A percentile compares a stretch with the other conserved stretches of the same genome.
phyloP scores from a whole-genome alignment of 148 eudicot genomes.

The Simmondsia chinensis region DNA sequence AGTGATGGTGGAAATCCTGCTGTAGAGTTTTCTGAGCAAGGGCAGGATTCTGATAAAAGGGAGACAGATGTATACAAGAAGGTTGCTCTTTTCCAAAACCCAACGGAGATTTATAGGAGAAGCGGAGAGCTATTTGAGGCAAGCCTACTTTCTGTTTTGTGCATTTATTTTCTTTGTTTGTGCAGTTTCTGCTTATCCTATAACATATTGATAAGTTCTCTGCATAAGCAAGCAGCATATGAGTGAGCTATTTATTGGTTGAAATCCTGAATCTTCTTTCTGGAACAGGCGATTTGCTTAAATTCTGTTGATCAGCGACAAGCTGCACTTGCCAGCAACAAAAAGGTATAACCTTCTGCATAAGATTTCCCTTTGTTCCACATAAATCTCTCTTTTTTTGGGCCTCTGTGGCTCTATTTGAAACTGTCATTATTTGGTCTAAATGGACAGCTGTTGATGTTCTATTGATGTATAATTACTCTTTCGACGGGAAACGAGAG shows the following conservation, averaged over 20 bases:
- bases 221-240: too few species aligned
- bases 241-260: too few species aligned
- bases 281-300: slow-evolving; percentile 80
- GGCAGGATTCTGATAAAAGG: slow-evolving; percentile 23
- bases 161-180: slow-evolving; percentile 1
- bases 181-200: background rate
- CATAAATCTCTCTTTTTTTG: too few species aligned
- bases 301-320: slow-evolving; percentile 65
- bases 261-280: slow-evolving; percentile 7
- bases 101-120: slow-evolving; percentile 66
- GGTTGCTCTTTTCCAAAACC: slow-evolving; percentile 43
- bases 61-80: slow-evolving; percentile 19
- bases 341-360: slow-evolving; percentile 44
- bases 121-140: slow-evolving; percentile 96
- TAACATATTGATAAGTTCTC: too few species aligned
- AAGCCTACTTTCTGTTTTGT: slow-evolving; percentile 3
- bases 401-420: too few species aligned
- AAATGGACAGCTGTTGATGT: too few species aligned
- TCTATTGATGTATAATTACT: too few species aligned
- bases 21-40: slow-evolving; percentile 30
- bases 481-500: too few species aligned
- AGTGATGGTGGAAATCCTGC: slow-evolving; percentile 34
- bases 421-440: too few species aligned
- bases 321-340: slow-evolving; percentile 81
- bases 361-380: background rate